Evolutionary conservation across 768 basidiomycete genomes (phyloP).

Genomic region (Hortiboletus campestris): DNA sequence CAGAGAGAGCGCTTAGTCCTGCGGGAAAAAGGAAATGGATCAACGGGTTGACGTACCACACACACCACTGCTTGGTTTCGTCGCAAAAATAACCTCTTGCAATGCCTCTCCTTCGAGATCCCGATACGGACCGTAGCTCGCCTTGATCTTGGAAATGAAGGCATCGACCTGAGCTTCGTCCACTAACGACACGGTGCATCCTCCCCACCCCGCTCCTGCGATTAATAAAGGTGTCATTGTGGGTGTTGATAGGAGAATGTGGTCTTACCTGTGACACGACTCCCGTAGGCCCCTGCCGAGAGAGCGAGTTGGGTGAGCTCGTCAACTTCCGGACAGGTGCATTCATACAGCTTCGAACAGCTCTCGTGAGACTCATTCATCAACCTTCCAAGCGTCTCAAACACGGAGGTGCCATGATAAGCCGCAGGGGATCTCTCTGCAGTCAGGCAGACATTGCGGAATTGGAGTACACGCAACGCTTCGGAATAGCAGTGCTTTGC

Average conservation of each 20-base stretch:
- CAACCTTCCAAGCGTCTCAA: constrained; percentile 57
- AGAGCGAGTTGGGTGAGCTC: constrained; percentile 61
- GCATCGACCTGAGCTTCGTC: constrained; percentile 55
- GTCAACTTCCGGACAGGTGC: constrained; percentile 79
- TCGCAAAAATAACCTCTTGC: constrained; percentile 74
- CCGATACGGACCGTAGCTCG: constrained; percentile 63
- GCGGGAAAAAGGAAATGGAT: neutral
- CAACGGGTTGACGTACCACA: constrained; percentile 55
- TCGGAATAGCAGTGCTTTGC: constrained; percentile 81
- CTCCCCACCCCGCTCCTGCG: constrained; percentile 87
- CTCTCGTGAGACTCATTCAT: constrained; percentile 80
- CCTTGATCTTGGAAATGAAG: constrained; percentile 63
- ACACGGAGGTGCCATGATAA: constrained; percentile 26
- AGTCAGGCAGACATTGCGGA: constrained; percentile 64
- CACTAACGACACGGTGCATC: constrained; percentile 83
- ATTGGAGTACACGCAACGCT: constrained; percentile 75
- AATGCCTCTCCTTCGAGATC: constrained; percentile 57
- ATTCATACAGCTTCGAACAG: constrained; percentile 69
- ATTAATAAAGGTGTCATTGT: neutral
- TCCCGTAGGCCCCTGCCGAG: constrained; percentile 74
- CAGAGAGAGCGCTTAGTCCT: neutral
- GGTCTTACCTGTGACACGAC: constrained; percentile 72
- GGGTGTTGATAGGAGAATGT: neutral
- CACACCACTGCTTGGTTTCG: constrained; percentile 78
- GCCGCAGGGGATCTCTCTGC: constrained; percentile 26